phyloP scores from a whole-genome alignment of 805 yeast genomes.

The Ogataea corticis region DNA sequence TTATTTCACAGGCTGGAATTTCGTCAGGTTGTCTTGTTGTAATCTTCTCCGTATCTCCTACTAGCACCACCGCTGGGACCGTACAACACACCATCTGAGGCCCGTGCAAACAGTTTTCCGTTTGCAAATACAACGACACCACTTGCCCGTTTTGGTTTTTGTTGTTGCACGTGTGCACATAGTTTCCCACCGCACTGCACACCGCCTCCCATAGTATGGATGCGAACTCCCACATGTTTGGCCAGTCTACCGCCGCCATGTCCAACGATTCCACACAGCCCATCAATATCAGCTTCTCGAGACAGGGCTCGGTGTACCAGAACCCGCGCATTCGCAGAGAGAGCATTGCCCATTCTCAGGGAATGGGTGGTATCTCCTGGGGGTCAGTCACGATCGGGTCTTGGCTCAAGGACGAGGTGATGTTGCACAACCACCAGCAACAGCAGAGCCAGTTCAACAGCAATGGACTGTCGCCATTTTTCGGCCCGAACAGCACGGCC shows the following conservation, averaged over 20 bases:
- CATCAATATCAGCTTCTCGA: conserved; percentile 39
- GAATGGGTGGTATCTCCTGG: conserved; percentile 98
- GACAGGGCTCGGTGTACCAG: conserved; percentile 40
- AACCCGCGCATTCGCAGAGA: conserved; percentile 73
- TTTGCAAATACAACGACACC: not conserved
- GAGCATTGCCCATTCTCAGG: conserved; percentile 92
- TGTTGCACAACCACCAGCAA: conserved; percentile 44
- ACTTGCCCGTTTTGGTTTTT: not conserved
- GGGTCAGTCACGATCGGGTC: conserved; percentile 93
- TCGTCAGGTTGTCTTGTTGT: conserved; percentile 5
- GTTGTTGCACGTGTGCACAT: too few species aligned
- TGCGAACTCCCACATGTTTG: conserved; percentile 21
- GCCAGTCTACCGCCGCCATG: conserved; percentile 34
- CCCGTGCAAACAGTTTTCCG: not conserved
- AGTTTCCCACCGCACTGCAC: not conserved
- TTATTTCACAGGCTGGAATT: conserved; percentile 2
- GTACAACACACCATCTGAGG: not conserved
- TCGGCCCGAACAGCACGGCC: conserved; percentile 17
- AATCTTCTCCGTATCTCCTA: not conserved
- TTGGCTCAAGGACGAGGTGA: conserved; percentile 92
- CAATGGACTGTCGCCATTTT: conserved; percentile 23
- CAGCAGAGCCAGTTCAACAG: conserved; percentile 17
- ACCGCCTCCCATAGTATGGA: conserved; percentile 4
- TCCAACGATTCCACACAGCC: conserved; percentile 37
- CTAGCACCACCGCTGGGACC: not conserved